These are phyloP conservation scores for Kentomonas sorsogonicus DNA, from an alignment of 208 protist species.

Conservation along the genomic window DNA sequence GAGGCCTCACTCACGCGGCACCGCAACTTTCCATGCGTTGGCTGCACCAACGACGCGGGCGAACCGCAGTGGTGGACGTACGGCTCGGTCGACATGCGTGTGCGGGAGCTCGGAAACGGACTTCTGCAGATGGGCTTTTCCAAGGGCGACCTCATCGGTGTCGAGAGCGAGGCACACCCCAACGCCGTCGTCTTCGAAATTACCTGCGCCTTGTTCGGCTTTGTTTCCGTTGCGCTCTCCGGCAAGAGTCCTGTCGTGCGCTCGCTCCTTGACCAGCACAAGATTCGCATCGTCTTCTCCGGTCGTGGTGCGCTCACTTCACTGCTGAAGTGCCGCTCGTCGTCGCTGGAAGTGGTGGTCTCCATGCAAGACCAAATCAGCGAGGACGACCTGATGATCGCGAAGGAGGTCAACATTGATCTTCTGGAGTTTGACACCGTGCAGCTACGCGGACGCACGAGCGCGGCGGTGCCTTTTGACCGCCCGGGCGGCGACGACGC, in stretches of 20 bases:
- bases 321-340: constrained; percentile 75
- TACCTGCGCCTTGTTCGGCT: constrained; percentile 62
- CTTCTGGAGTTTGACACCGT: constrained; percentile 49
- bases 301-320: constrained; percentile 49
- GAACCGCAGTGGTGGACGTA: constrained; percentile 70
- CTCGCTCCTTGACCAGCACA: constrained; percentile 63
- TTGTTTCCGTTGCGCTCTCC: constrained; percentile 59
- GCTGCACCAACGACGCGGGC: constrained; percentile 36
- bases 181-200: constrained; percentile 62
- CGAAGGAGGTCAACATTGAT: constrained; percentile 76
- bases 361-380: constrained; percentile 49
- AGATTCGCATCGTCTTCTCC: constrained; percentile 64
- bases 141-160: constrained; percentile 71
- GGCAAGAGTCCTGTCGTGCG: constrained; percentile 54
- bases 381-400: constrained; percentile 44
- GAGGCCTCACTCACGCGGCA: constrained; percentile 46
- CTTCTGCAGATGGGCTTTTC: constrained; percentile 47
- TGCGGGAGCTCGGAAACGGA: constrained; percentile 63
- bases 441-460: constrained; percentile 9
- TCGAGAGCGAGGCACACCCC: constrained; percentile 60
- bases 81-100: constrained; percentile 51
- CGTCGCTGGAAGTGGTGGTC: constrained; percentile 67
- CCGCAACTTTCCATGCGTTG: constrained; percentile 56
- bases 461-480: constrained; percentile 36
- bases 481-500: no score